Evolutionary conservation across 352 stramenopile species (phyloP), one percentile per base, ranked within the genome.

Genomic region (Hyaloperonospora arabidopsidis): DNA sequence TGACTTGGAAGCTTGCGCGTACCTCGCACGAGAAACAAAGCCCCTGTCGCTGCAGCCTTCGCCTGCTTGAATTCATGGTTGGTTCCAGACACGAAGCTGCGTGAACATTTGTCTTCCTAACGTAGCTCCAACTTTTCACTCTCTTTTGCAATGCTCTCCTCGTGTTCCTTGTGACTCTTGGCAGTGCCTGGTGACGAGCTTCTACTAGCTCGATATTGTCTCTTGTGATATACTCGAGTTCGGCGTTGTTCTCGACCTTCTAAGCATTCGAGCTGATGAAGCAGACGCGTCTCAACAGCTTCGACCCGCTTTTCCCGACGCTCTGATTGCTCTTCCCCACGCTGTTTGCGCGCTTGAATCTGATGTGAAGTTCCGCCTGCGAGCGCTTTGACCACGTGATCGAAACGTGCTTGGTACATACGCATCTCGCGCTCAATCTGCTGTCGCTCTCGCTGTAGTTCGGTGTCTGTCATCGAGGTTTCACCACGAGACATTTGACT

Each of bases 21-120:
- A 91, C 63, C 76, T 94, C 17, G 67, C 79, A 19, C 77, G 69
- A 15, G 84, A 94, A 66, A 94, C 84, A 25, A 70, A 77, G 57
- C 76, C 79, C 8, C 46, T 92, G 14, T 2, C 54, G n/a, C 39
- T 81, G 52, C 12, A 29, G 25, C 40, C 21, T 62, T 57, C 38
- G 4, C 41, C 21, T 14, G 18, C 22, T 43, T 35, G 15, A 60
- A 21, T n/a, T 38, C 10, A 18, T 55, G 14, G 39, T 48, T 36
- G 15, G 7, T 45, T 53, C 13, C 29, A 54, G 7, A 23, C 25
- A 29, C 25, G 25, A 29, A 29, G 25, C n/a, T 40, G 35, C 14
- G 23, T 36, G 14, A 38, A 21, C 8, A 29, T 19, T 18, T 41
- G 36, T 19, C 23, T 11, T 44, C 14, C 25, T 50, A 52, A 41